Evolutionary conservation across 2,329 filamentous ascomycete genomes (phyloP).

Genomic region (Pleurostoma richardsiae): DNA sequence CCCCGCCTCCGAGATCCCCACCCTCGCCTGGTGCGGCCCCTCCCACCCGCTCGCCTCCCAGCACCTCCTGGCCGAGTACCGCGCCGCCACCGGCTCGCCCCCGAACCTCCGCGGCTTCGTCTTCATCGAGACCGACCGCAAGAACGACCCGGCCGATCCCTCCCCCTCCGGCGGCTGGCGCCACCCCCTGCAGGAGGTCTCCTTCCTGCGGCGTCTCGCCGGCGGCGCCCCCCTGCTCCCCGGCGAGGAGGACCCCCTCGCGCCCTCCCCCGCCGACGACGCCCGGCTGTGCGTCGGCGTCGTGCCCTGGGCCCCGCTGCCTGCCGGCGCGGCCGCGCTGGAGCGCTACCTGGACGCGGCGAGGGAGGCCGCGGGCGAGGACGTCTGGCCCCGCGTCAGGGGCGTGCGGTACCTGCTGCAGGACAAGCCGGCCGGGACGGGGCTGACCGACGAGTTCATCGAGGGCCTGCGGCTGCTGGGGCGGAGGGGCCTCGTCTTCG

Average conservation of each 20-base stretch:
- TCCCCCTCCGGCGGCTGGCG: slow-evolving; percentile 50
- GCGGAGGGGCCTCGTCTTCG: slow-evolving; percentile 63
- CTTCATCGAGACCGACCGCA: slow-evolving; percentile 78
- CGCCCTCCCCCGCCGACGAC: slow-evolving; percentile 27
- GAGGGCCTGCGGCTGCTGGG: slow-evolving; percentile 62
- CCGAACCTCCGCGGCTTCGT: slow-evolving; percentile 62
- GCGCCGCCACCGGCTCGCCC: slow-evolving; percentile 31
- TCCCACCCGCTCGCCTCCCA: slow-evolving; percentile 56
- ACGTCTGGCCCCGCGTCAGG: slow-evolving; percentile 61
- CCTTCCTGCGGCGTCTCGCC: slow-evolving; percentile 62
- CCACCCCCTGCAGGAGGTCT: slow-evolving; percentile 66
- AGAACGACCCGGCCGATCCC: slow-evolving; percentile 43
- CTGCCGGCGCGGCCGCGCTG: slow-evolving; percentile 56
- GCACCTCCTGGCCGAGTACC: slow-evolving; percentile 62
- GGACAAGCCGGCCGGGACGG: slow-evolving; percentile 63
- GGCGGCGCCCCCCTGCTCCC: slow-evolving; percentile 46
- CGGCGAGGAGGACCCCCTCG: slow-evolving; percentile 49
- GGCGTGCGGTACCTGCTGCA: slow-evolving; percentile 84
- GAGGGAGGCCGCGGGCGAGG: slow-evolving; percentile 53
- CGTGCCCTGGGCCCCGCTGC: slow-evolving; percentile 82
- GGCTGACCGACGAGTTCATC: slow-evolving; percentile 60
- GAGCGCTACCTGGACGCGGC: slow-evolving; percentile 60
- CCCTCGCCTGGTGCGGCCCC: slow-evolving; percentile 65
- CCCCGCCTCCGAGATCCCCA: slow-evolving; percentile 59
- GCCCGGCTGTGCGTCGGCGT: slow-evolving; percentile 59